Evolutionary conservation across 768 basidiomycete genomes (phyloP), one percentile per base, ranked within the genome.

Genomic region (Hydnomerulius pinastri): DNA sequence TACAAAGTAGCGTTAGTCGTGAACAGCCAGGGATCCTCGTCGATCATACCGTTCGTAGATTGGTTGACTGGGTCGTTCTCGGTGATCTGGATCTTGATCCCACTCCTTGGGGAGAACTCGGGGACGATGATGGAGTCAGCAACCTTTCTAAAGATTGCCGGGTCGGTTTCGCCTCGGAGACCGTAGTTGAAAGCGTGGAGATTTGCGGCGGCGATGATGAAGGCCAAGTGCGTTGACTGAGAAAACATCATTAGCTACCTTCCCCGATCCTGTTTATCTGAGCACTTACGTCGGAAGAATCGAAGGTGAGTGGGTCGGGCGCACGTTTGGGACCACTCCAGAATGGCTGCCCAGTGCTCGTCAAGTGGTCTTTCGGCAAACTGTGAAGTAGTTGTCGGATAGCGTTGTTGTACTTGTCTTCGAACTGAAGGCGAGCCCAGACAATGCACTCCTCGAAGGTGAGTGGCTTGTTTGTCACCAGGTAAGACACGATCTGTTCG

Each of bases 241-340:
- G 21, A 38, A 29, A 33, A 38, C 28, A 52, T 30, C 35, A 45
- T 64, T 37, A 58, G 37, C 49, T 27, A 56, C 24, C 39, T 48
- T 18, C 47, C 49, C 17, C 39, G 33, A 21, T 24, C 10, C 23
- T 25, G 41, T 44, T 4, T 18, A 56, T 24, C 6, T 15, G 42
- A 18, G n/a, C 0, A 73, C 90, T 69, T 63, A 98, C 96, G 63
- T 98, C 86, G 57, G 78, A 86, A 9, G 91, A 81, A 71, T 94
- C 78, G 72, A 98, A 99, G 5, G 76, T 75, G 55, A 99, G 74
- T 23, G 96, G 77, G 42, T 98, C 93, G 11, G 97, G 97, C 6
- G 95, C 96, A 53, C 97, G 83, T 77, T 99, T 99, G 2, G 97
- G 97, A 17, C 95, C 93, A 60, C 92, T 95, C 97, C 97, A 99